These are phyloP conservation scores for Solanum chmielewskii DNA, from an alignment of 257 asterid genomes.

Conservation along the genomic window DNA sequence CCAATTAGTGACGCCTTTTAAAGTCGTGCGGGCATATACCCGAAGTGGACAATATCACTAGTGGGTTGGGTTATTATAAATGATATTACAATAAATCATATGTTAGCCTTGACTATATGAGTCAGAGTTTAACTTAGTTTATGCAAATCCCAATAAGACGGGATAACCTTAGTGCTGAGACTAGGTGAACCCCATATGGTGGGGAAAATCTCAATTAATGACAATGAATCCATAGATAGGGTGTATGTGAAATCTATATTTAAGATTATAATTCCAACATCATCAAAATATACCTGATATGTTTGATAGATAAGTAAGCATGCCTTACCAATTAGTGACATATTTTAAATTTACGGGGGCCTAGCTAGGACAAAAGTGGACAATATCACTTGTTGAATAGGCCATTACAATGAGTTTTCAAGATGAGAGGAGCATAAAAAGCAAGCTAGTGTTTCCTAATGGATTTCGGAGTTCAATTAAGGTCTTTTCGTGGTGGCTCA, in stretches of 20 bases:
- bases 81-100: not conserved
- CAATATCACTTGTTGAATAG: not conserved
- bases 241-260: not conserved
- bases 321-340: not conserved
- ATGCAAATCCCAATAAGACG: not conserved
- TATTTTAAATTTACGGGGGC: not conserved
- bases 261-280: no score
- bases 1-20: no score
- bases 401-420: not conserved
- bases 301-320: not conserved
- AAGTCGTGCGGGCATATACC: no score
- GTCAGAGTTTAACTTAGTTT: not conserved
- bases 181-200: no score
- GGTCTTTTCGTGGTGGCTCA: not conserved
- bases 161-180: not conserved
- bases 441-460: not conserved
- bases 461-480: not conserved
- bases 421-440: not conserved
- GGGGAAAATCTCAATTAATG: not conserved
- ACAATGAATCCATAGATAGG: not conserved
- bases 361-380: not conserved
- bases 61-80: no score
- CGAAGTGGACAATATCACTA: no score
- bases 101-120: not conserved
- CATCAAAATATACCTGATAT: not conserved